Percentiles rank a stretch among this genome's conserved stretches.
These are phyloP conservation scores for Madurella fahalii DNA, from an alignment of 2,329 filamentous ascomycete genomes.

Conservation along the genomic window DNA sequence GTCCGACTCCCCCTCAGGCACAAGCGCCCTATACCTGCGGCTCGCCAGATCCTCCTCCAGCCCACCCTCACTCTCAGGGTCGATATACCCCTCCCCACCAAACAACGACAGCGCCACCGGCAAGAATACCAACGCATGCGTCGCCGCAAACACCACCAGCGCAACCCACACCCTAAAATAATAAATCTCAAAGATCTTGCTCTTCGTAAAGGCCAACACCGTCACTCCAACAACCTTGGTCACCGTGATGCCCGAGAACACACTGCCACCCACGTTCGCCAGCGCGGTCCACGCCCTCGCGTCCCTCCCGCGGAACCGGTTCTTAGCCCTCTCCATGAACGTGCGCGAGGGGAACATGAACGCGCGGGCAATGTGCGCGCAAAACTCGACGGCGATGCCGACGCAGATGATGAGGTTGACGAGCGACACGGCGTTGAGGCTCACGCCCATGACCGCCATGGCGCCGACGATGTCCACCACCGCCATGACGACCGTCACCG, in stretches of 20 bases:
- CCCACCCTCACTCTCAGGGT: slow-evolving; percentile 81
- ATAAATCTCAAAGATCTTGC: slow-evolving; percentile 99
- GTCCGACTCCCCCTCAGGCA: slow-evolving; percentile 33
- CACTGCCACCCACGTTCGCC: slow-evolving; percentile 89
- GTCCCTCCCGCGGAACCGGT: slow-evolving; percentile 74
- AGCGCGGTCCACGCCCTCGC: slow-evolving; percentile 88
- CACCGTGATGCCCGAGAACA: slow-evolving; percentile 93
- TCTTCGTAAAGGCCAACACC: slow-evolving; percentile 89
- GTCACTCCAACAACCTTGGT: slow-evolving; percentile 91
- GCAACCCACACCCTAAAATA: slow-evolving; percentile 97
- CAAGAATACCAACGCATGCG: slow-evolving; percentile 85
- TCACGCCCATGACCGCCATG: slow-evolving; percentile 86
- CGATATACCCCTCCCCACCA: slow-evolving; percentile 83
- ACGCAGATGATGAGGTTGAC: slow-evolving; percentile 98
- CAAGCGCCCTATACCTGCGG: slow-evolving; percentile 69
- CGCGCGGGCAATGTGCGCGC: slow-evolving; percentile 90
- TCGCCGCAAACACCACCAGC: slow-evolving; percentile 81
- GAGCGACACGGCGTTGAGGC: slow-evolving; percentile 88
- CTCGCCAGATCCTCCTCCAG: slow-evolving; percentile 84
- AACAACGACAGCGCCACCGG: slow-evolving; percentile 83
- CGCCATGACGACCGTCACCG: slow-evolving; percentile 85
- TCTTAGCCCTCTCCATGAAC: slow-evolving; percentile 76
- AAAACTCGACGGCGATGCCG: slow-evolving; percentile 95
- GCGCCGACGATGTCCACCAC: slow-evolving; percentile 90
- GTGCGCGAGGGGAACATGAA: slow-evolving; percentile 88